These are phyloP conservation scores for Hymenoscyphus infarciens DNA, from an alignment of 2,329 filamentous ascomycete species.

Conservation along the genomic window DNA sequence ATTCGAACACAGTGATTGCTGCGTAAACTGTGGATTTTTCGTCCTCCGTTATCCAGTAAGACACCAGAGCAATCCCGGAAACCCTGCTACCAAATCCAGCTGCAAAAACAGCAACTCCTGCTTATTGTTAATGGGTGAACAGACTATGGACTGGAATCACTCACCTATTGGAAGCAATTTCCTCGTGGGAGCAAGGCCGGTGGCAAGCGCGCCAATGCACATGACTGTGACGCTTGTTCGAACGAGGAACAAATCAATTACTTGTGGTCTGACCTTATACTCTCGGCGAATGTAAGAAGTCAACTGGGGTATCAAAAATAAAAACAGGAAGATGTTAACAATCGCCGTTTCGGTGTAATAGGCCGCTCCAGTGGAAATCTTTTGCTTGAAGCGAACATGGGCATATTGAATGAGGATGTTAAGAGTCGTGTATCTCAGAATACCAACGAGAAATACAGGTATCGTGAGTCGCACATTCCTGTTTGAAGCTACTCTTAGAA, in stretches of 20 bases:
- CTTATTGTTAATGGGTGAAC: background rate
- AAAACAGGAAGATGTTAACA: constrained; percentile 32
- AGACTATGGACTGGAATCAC: background rate
- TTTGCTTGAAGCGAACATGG: constrained; percentile 29
- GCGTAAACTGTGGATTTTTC: constrained; percentile 32
- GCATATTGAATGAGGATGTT: constrained; percentile 34
- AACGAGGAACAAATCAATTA: constrained; percentile 29
- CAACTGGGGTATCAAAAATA: constrained; percentile 28
- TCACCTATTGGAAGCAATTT: constrained; percentile 27
- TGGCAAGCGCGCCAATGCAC: constrained; percentile 27
- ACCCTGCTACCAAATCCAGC: constrained; percentile 33
- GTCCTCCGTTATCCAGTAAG: constrained; percentile 29
- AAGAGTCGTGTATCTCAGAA: constrained; percentile 32
- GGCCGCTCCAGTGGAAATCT: constrained; percentile 30
- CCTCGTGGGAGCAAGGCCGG: constrained; percentile 23
- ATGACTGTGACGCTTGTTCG: constrained; percentile 27
- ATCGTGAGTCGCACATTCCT: constrained; percentile 25
- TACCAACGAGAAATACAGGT: constrained; percentile 33
- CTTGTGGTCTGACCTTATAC: constrained; percentile 21
- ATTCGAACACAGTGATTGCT: constrained; percentile 32
- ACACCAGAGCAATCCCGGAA: constrained; percentile 30
- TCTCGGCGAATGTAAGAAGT: constrained; percentile 21
- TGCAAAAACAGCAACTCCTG: constrained; percentile 32
- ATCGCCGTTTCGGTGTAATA: constrained; percentile 34
- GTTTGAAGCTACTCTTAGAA: constrained; percentile 15